Evolutionary conservation across 768 basidiomycete species (phyloP).

Genomic region (Dentipellis fragilis): DNA sequence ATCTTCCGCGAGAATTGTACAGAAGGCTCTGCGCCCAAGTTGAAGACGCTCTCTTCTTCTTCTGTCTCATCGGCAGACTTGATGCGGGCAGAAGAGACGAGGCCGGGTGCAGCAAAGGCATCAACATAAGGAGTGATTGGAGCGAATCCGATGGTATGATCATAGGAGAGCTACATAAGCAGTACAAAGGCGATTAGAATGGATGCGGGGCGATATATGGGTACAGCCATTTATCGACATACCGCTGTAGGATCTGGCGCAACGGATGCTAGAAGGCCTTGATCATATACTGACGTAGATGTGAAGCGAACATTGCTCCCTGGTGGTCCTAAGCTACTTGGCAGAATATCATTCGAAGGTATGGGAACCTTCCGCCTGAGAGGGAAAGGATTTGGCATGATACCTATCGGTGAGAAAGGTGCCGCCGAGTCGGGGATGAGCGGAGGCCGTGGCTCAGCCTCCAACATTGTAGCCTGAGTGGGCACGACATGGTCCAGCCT

Average conservation of each 20-base stretch:
- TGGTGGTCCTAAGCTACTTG: not conserved
- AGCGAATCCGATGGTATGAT: not conserved
- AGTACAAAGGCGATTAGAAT: not conserved
- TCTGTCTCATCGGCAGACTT: not conserved
- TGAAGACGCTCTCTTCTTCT: slow-evolving; percentile 3
- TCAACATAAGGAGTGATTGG: not conserved
- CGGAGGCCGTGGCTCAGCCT: no score
- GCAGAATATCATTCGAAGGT: no score
- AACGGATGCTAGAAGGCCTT: not conserved
- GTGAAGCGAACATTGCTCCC: not conserved
- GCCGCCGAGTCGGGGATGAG: no score
- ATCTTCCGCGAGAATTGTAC: slow-evolving; percentile 58
- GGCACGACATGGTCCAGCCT: no score
- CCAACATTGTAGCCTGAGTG: no score
- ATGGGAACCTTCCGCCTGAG: no score
- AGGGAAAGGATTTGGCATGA: no score
- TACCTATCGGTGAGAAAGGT: no score
- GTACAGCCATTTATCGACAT: not conserved
- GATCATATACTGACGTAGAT: not conserved
- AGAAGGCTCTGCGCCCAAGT: slow-evolving; percentile 40
- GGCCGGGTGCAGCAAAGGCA: not conserved
- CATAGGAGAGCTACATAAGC: not conserved
- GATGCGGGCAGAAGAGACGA: not conserved
- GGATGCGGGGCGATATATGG: not conserved
- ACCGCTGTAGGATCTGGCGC: not conserved